Conservation (phyloP, 2,329 filamentous ascomycete genomes). For the Fusarium tuaranense region DNA sequence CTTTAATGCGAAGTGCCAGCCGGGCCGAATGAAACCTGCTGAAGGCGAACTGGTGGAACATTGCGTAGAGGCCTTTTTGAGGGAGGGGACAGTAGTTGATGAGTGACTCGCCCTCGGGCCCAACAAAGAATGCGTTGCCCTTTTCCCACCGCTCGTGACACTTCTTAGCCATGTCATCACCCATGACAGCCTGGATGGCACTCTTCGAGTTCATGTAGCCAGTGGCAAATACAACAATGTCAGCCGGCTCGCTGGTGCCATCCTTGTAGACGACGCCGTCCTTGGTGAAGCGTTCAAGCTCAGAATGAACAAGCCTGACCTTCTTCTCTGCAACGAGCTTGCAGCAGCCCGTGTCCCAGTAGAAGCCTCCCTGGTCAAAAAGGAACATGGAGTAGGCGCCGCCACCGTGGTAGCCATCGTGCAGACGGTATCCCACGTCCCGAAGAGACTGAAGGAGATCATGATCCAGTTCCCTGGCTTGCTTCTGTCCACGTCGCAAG, state of each 20-base stretch:
- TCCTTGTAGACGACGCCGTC: not conserved
- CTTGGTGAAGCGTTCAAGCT: not conserved
- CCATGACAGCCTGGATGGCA: not conserved
- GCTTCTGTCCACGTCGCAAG: not conserved
- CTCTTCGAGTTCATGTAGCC: not conserved
- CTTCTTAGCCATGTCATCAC: not conserved
- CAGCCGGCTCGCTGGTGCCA: not conserved
- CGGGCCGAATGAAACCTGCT: not conserved
- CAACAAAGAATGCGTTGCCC: not conserved
- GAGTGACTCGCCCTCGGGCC: not conserved
- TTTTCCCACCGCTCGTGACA: not conserved
- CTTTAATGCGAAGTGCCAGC: not conserved
- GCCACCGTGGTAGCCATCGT: slow-evolving; percentile 19
- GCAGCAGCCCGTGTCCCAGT: slow-evolving; percentile 19
- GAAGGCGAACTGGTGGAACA: not conserved
- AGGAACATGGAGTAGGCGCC: slow-evolving; percentile 25
- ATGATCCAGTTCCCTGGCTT: not conserved
- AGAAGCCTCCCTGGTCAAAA: slow-evolving; percentile 20
- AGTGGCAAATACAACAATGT: not conserved
- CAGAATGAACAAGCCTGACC: not conserved
- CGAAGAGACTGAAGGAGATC: not conserved
- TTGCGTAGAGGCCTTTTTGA: not conserved
- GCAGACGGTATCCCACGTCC: slow-evolving; percentile 11
- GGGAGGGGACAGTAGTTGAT: not conserved
- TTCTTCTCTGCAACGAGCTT: not conserved